Evolutionary conservation across 345 rosid genomes (phyloP).

Genomic region (Aquilaria sinensis): DNA sequence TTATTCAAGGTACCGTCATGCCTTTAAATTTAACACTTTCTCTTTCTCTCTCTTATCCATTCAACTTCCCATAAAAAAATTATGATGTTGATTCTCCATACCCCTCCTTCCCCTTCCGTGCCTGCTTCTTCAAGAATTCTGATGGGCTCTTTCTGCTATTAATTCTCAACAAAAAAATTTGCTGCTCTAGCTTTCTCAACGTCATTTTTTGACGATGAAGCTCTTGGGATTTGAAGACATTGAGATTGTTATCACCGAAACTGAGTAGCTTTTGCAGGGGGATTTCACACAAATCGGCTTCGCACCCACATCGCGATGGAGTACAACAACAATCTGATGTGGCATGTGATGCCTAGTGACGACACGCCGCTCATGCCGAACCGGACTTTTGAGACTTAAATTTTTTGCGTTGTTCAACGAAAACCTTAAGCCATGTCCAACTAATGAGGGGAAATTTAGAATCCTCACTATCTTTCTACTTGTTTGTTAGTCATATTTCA

Average conservation of each 20-base stretch:
- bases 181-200: no score
- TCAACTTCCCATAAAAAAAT: no score
- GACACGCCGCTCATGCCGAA: constrained; percentile 92
- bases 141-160: no score
- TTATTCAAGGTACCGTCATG: no score
- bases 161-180: no score
- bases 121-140: no score
- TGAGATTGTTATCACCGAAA: constrained; percentile 78
- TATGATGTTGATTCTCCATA: no score
- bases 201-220: constrained; percentile 55
- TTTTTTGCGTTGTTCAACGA: constrained; percentile 85
- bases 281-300: constrained; percentile 56
- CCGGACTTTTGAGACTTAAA: constrained; percentile 76
- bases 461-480: constrained; percentile 15
- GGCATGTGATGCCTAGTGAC: constrained; percentile 44
- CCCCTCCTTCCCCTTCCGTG: no score
- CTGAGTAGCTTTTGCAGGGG: constrained; percentile 87
- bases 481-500: constrained; percentile 26
- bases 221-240: constrained; percentile 53
- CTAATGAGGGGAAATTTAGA: constrained; percentile 65
- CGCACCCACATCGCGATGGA: constrained; percentile 42
- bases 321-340: constrained; percentile 56
- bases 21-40: no score
- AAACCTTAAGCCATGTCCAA: constrained; percentile 70
- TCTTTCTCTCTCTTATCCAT: no score